A percentile compares a stretch with the other conserved stretches of the same genome.
phyloP scores from a whole-genome alignment of 2,329 filamentous ascomycete species.

The Fusarium subglutinans region DNA sequence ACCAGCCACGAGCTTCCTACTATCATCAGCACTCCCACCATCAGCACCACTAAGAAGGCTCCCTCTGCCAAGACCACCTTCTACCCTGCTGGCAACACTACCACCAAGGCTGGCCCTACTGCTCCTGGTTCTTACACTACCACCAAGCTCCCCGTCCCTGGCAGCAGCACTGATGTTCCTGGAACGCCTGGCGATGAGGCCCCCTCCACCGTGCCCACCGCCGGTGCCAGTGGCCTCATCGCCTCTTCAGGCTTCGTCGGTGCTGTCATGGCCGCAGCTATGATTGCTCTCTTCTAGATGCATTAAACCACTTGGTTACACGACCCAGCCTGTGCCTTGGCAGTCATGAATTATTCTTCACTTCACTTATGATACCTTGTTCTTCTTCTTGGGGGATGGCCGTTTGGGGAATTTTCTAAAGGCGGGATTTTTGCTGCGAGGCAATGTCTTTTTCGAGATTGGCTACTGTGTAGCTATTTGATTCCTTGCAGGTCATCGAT shows the following conservation, averaged over 20 bases:
- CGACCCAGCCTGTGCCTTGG: background rate
- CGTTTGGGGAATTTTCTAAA: constrained; percentile 41
- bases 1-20: constrained; percentile 37
- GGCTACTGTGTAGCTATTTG: constrained; percentile 35
- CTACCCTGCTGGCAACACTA: constrained; percentile 41
- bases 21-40: constrained; percentile 42
- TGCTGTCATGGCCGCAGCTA: constrained; percentile 51
- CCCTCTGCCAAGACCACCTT: constrained; percentile 38
- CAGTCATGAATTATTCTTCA: constrained; percentile 8
- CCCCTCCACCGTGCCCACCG: constrained; percentile 37
- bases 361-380: constrained; percentile 37
- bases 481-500: constrained; percentile 40
- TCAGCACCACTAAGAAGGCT: constrained; percentile 31
- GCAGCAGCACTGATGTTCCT: constrained; percentile 27
- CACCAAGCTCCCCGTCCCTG: constrained; percentile 32
- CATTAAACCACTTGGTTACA: background rate
- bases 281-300: constrained; percentile 50
- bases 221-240: constrained; percentile 49
- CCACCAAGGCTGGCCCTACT: constrained; percentile 38
- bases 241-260: constrained; percentile 54
- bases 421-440: constrained; percentile 24
- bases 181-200: constrained; percentile 17
- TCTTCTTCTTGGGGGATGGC: constrained; percentile 44
- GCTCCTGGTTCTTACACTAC: constrained; percentile 32
- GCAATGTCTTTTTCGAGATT: constrained; percentile 26